phyloP scores from a whole-genome alignment of 208 protist genomes.

The Acanthamoeba triangularis region DNA sequence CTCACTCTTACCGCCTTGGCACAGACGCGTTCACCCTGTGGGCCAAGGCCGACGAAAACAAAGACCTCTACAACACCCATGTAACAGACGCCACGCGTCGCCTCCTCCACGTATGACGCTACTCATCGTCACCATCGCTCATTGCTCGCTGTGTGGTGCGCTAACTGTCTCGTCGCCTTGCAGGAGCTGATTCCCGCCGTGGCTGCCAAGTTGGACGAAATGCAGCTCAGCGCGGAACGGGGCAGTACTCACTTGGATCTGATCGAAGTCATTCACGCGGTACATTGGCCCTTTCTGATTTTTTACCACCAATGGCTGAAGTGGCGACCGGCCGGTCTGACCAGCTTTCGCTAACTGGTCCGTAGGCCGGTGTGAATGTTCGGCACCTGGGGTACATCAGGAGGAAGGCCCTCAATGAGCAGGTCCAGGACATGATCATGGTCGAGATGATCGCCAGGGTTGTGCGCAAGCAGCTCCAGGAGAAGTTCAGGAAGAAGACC shows the following conservation, averaged over 20 bases:
- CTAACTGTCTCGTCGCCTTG: neutral
- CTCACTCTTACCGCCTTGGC: neutral
- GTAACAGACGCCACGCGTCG: slow-evolving; percentile 38
- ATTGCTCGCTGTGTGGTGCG: neutral
- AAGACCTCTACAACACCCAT: slow-evolving; percentile 22
- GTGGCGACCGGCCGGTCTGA: too few species aligned
- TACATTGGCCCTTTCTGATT: neutral
- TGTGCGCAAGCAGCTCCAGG: slow-evolving; percentile 35
- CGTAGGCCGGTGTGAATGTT: slow-evolving; percentile 81
- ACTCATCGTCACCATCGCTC: neutral
- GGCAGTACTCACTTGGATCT: neutral
- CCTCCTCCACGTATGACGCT: neutral
- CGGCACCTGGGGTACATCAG: slow-evolving; percentile 78
- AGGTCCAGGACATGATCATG: slow-evolving; percentile 33
- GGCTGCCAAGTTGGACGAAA: slow-evolving; percentile 31
- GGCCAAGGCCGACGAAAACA: slow-evolving; percentile 45
- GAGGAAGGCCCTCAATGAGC: neutral
- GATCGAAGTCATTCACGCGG: slow-evolving; percentile 33
- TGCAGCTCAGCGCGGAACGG: neutral
- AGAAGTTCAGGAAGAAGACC: slow-evolving; percentile 37
- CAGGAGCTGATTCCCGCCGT: slow-evolving; percentile 47
- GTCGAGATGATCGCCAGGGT: slow-evolving; percentile 64
- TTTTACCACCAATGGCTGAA: neutral
- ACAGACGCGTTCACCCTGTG: slow-evolving; percentile 66
- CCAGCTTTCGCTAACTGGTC: neutral